A percentile compares a stretch with the other conserved stretches of the same genome.
Conservation (phyloP, 352 stramenopile species). For the Globisporangium ultimum region DNA sequence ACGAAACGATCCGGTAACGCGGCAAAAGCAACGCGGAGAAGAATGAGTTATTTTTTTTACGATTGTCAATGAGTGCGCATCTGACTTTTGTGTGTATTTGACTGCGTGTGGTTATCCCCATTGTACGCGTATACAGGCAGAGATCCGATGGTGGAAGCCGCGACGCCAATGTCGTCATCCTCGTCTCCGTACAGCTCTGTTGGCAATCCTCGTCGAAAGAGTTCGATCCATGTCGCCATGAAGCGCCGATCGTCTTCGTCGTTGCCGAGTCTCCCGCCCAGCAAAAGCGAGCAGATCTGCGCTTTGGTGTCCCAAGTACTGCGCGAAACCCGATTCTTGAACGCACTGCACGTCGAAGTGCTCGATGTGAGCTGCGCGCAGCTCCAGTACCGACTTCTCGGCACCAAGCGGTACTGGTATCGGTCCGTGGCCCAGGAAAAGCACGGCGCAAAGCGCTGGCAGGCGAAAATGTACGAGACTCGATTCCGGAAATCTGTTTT, state of each 20-base stretch:
- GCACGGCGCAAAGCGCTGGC: conserved; percentile 47
- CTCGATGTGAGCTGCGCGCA: conserved; percentile 47
- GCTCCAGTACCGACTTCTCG: conserved; percentile 59
- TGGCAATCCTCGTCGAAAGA: conserved; percentile 3
- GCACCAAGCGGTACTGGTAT: conserved; percentile 66
- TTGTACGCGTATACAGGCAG: background rate
- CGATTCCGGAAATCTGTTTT: conserved; percentile 41
- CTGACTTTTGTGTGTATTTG: background rate
- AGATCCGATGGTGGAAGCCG: background rate
- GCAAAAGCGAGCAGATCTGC: conserved; percentile 11
- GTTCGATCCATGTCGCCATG: background rate
- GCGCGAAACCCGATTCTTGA: background rate
- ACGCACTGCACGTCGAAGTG: conserved; percentile 3
- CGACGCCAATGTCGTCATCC: background rate
- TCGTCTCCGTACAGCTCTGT: conserved; percentile 5
- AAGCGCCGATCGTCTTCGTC: conserved; percentile 13
- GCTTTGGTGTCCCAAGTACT: background rate
- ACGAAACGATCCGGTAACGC: conserved; percentile 2
- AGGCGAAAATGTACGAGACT: conserved; percentile 53
- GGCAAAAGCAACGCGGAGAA: background rate
- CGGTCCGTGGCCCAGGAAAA: conserved; percentile 66
- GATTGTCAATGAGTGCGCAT: no score
- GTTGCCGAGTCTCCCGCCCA: background rate
- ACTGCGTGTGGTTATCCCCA: background rate
- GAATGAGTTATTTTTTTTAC: background rate